A percentile compares a stretch with the other conserved stretches of the same genome.
phyloP scores from a whole-genome alignment of 345 rosid genomes.

The Sonneratia alba region DNA sequence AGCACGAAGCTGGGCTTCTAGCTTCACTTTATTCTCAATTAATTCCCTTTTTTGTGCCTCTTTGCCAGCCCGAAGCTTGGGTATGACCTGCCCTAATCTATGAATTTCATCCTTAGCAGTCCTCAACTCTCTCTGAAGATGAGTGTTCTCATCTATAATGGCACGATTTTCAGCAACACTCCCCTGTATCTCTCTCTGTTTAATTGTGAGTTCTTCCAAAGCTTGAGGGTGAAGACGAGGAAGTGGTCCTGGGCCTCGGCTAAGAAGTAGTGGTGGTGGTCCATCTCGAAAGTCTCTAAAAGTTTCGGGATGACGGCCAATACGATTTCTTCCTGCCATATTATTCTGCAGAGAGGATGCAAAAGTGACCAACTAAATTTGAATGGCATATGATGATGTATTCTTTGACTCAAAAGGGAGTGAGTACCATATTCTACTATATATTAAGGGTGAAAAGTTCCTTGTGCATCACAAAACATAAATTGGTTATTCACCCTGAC shows the following conservation, averaged over 20 bases:
- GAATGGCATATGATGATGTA: not conserved
- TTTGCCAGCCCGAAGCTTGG: conserved; percentile 17
- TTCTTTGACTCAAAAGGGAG: too few relatives aligned
- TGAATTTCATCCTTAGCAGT: conserved; percentile 20
- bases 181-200: conserved; percentile 15
- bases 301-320: conserved; percentile 10
- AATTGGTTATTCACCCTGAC: not conserved
- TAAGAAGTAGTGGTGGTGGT: conserved; percentile 11
- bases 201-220: conserved; percentile 18
- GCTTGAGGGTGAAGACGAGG: conserved; percentile 14
- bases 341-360: conserved; percentile 13
- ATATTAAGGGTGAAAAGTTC: not conserved
- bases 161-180: conserved; percentile 16
- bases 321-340: conserved; percentile 19
- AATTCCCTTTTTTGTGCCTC: conserved; percentile 19
- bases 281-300: conserved; percentile 8
- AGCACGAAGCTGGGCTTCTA: conserved; percentile 20
- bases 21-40: conserved; percentile 23
- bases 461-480: not conserved
- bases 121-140: conserved; percentile 18
- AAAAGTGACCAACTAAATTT: not conserved
- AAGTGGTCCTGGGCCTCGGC: conserved; percentile 9
- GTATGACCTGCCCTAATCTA: conserved; percentile 12
- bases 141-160: conserved; percentile 16
- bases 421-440: not conserved